Evolutionary conservation across 345 rosid genomes (phyloP).

Genomic region (Hibiscus mutabilis): DNA sequence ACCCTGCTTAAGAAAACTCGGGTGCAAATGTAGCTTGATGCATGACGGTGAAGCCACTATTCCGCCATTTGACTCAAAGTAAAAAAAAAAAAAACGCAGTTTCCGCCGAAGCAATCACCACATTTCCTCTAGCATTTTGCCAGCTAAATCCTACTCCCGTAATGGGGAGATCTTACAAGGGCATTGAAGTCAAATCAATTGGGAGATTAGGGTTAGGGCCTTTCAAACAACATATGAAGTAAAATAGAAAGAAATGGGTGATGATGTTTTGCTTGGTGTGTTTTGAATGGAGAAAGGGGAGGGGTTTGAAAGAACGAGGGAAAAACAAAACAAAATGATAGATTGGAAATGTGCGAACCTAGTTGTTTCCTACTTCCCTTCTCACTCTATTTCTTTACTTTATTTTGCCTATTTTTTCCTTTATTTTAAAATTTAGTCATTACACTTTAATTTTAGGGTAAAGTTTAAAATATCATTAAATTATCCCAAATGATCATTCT

Average conservation of each 20-base stretch:
- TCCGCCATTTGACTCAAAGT: conserved; percentile 41
- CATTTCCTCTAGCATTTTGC: conserved; percentile 13
- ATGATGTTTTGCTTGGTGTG: background rate
- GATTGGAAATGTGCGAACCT: conserved; percentile 40
- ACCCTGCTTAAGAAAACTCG: conserved; percentile 16
- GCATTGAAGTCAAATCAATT: background rate
- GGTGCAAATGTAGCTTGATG: conserved; percentile 36
- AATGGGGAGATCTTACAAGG: background rate
- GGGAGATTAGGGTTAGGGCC: background rate
- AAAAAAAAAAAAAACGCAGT: background rate
- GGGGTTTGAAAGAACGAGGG: background rate
- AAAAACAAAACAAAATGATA: conserved; percentile 11
- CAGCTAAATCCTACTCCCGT: conserved; percentile 2
- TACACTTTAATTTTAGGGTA: too few relatives aligned
- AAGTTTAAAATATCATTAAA: too few relatives aligned
- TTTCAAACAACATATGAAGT: background rate
- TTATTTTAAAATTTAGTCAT: too few relatives aligned
- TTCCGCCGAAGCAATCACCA: conserved; percentile 19
- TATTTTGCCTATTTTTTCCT: too few relatives aligned
- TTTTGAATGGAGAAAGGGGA: background rate
- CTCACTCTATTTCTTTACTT: background rate
- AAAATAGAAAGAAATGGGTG: background rate
- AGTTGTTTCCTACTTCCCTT: background rate
- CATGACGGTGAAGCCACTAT: conserved; percentile 36
- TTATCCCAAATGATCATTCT: too few relatives aligned